Conservation (phyloP, 305 asterid genomes). For the Ruellia speciosa region DNA sequence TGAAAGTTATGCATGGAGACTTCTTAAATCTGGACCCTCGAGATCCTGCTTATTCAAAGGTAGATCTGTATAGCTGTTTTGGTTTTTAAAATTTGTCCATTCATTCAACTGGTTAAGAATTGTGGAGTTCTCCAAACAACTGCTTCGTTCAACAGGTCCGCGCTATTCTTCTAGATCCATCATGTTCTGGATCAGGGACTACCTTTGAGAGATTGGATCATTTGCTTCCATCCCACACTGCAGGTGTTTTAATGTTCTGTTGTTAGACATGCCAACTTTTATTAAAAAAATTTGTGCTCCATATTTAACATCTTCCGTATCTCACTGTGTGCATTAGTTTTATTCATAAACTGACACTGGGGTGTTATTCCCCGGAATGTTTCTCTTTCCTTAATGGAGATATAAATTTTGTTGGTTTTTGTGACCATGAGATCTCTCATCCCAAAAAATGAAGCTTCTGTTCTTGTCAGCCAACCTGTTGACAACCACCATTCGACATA, state of each 20-base stretch:
- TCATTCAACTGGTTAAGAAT: not conserved
- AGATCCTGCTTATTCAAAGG: slow-evolving; percentile 66
- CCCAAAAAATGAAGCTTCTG: too few species aligned
- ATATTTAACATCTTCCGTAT: not conserved
- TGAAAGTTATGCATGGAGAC: slow-evolving; percentile 61
- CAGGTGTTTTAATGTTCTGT: slow-evolving; percentile 34
- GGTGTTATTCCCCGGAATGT: not conserved
- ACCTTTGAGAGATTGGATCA: slow-evolving; percentile 79
- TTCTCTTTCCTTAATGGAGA: not conserved
- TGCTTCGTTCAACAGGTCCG: slow-evolving; percentile 38
- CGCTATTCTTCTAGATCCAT: slow-evolving; percentile 86
- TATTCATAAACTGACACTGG: not conserved
- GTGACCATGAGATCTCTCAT: not conserved
- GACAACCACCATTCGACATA: not conserved
- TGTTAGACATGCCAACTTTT: not conserved
- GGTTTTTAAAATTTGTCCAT: not conserved
- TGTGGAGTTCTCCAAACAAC: slow-evolving; percentile 4
- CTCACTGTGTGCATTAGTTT: not conserved
- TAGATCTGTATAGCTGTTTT: slow-evolving; percentile 16
- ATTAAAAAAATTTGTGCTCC: not conserved
- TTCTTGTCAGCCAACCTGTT: not conserved
- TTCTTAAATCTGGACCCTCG: slow-evolving; percentile 62
- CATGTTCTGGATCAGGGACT: slow-evolving; percentile 99
- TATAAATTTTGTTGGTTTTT: not conserved
- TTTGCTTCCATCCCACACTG: slow-evolving; percentile 68